Evolutionary conservation across 352 stramenopile genomes (phyloP), one percentile per base, ranked within the genome.

Genomic region (Phytopythium helicoides): DNA sequence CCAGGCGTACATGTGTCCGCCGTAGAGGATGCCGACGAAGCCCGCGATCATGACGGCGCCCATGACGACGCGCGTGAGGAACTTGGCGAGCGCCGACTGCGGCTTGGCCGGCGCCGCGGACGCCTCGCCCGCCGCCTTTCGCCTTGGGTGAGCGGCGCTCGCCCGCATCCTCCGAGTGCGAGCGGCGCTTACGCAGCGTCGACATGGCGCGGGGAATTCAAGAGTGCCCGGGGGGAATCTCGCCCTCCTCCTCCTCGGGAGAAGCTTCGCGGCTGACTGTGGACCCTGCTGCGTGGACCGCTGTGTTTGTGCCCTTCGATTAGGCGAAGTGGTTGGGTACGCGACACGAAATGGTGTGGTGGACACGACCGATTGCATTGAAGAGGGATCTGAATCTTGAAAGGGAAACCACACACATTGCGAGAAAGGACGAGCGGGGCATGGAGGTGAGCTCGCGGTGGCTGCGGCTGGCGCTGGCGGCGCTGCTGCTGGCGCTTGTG

Each of bases 1-100:
- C 82, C 77, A 90, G 18, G 76, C 77, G 65, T 92, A 92, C 63
- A 92, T 73, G 62, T 92, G 82, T 26, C 82, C 82, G 39, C 79
- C 79, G 59, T 92, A 92, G 37, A 90, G 66, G 54, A 92, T 83
- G 54, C 79, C 62, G 41, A 66, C 72, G 41, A 92, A 92, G 45
- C 60, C 69, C 23, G 58, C 71, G 56, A 92, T 90, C 82, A 92
- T 92, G 23, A 73, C 68, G 26, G 87, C 83, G 53, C 82, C 77
- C 62, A 87, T 70, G 44, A 90, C 63, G 9, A 89, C 76, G 54
- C 82, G 82, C 41, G 76, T 88, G 54, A 87, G 64, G 54, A 89
- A 86, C 56, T 92, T 90, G 34, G 65, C 58, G 36, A 88, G 57
- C 5, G 64, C 53, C 12, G 67, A 71, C 22, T 64, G 58, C 18